Percentiles rank a stretch among this genome's conserved stretches.
phyloP scores from a whole-genome alignment of 306 rosid species.

The Amphicarpaea edgeworthii region DNA sequence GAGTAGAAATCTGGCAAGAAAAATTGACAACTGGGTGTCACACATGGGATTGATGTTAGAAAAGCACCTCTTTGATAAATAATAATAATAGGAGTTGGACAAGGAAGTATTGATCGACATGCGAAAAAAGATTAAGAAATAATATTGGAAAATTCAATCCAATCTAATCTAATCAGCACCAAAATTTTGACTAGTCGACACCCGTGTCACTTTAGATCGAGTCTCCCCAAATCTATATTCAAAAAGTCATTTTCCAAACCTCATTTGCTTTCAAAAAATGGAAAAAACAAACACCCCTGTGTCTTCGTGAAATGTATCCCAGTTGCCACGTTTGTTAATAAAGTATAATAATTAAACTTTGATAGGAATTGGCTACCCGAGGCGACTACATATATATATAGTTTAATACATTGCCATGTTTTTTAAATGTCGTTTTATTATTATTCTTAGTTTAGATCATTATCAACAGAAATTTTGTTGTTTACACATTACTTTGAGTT shows the following conservation, averaged over 20 bases:
- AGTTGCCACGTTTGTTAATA: constrained; percentile 7
- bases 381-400: not conserved
- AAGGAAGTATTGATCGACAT: not conserved
- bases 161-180: constrained; percentile 5
- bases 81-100: not conserved
- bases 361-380: not conserved
- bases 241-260: constrained; percentile 19
- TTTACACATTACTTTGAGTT: too few relatives aligned
- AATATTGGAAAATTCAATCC: not conserved
- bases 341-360: not conserved
- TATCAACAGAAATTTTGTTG: too few relatives aligned
- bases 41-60: not conserved
- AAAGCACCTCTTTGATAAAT: not conserved
- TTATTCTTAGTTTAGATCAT: not conserved
- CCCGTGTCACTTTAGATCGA: not conserved
- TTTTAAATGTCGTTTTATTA: not conserved
- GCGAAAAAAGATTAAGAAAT: not conserved
- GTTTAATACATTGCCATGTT: not conserved
- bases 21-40: not conserved
- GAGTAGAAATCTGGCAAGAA: not conserved
- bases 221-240: constrained; percentile 15
- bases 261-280: not conserved
- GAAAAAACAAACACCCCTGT: not conserved
- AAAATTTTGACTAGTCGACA: constrained; percentile 33
- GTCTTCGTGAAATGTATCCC: constrained; percentile 22